Base-by-base conservation (phyloP, 768 basidiomycete genomes). In the Mycena maculata region DNA sequence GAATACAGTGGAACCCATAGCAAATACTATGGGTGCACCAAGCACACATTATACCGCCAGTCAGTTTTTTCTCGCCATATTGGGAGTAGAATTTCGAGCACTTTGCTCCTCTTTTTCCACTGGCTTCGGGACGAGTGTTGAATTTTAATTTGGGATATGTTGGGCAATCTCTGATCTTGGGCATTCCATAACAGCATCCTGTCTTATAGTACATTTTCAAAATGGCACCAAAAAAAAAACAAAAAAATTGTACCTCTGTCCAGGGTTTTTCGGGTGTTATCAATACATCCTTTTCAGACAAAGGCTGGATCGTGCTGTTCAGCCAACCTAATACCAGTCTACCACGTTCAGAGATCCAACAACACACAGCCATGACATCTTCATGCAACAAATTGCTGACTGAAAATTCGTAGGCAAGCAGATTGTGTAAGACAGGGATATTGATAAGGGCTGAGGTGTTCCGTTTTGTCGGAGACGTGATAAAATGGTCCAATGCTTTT, bases 1-100 rank as follows among this genome's bases (percentile, higher is more conserved):
- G 81, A 27, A 81, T 83, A 60, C 74, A 76, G 31, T 80, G 76
- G 54, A 80, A 81, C 1, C 80, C 76, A 68, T 78, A 78, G 47
- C 74, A 72, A 3, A 78, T 72, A 50, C 72, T 74, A 63, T 80
- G 78, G 1, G 76, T 76, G 48, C 77, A 80, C 78, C 78, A 80
- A 8, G 63, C 66, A 12, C 71, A 73, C 75, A 77, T 76, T 4
- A 79, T 73, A 5, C 78, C 77, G 8, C 78, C 77, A 0, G 75
- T 78, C 2, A 77, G 70, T 0, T 65, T 57, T 30, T 70, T 52
- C 49, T 78, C 67, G 5, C 76, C 68, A 55, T 80, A 80, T 28
- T 70, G 60, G 1, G 66, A 67, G 60, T 76, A 79, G 60, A 70
- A 76, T 60, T 78, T 79, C 7, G 71, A 71, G 67, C 76, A 78